phyloP scores from a whole-genome alignment of 177 flowering plant genomes.

The Telopea speciosissima region DNA sequence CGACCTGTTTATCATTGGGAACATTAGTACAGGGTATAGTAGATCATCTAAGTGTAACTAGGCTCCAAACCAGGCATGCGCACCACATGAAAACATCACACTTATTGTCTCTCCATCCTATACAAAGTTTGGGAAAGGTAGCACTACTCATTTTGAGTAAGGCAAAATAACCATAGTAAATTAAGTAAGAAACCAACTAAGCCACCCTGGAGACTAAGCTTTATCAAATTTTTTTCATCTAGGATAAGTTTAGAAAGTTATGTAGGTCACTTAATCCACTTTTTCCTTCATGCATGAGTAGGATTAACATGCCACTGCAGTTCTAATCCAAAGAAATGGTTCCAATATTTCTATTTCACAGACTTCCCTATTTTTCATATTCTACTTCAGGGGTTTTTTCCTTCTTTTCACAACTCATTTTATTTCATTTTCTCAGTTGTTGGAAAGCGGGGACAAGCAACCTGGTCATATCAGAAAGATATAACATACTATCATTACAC shows the following conservation, averaged over 20 bases:
- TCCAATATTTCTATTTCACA: no score
- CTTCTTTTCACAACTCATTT: no score
- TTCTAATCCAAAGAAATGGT: no score
- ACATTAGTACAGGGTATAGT: background rate
- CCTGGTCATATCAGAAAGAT: no score
- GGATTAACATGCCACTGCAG: background rate
- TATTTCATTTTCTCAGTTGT: no score
- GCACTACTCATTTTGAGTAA: background rate
- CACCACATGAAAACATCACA: background rate
- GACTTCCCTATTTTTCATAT: no score
- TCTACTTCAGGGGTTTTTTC: no score
- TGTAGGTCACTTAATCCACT: background rate
- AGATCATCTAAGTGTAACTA: background rate
- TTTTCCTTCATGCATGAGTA: background rate
- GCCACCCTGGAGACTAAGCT: background rate
- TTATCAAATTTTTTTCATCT: no score
- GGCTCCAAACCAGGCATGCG: background rate
- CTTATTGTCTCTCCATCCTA: no score
- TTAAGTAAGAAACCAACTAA: background rate
- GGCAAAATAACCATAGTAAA: background rate
- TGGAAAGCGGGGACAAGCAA: no score
- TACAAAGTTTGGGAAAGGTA: background rate
- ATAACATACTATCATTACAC: no score
- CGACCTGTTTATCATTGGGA: slow-evolving; percentile 44
- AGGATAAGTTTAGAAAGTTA: no score